Conservation (phyloP, 306 rosid species). For the Fragaria iinumae region DNA sequence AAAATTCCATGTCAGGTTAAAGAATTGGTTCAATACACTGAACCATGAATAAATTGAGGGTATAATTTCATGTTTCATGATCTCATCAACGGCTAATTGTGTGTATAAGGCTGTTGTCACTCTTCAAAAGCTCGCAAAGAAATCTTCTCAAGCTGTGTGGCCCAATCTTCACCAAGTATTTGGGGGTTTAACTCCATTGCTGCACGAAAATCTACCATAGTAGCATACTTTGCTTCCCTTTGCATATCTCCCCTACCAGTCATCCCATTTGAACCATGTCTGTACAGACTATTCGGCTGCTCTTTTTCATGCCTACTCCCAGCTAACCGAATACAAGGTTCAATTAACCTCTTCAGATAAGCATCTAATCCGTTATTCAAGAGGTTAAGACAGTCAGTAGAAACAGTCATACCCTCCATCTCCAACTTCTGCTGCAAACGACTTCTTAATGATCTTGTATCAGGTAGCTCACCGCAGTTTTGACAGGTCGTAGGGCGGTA, state of each 20-base stretch:
- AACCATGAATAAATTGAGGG: slow-evolving; percentile 35
- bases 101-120: slow-evolving; percentile 35
- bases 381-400: slow-evolving; percentile 69
- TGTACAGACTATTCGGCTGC: slow-evolving; percentile 20
- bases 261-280: slow-evolving; percentile 35
- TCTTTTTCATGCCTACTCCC: slow-evolving; percentile 45
- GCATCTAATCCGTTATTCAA: slow-evolving; percentile 82
- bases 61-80: slow-evolving; percentile 28
- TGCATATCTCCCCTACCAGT: slow-evolving; percentile 38
- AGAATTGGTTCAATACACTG: slow-evolving; percentile 30
- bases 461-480: slow-evolving; percentile 64
- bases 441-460: slow-evolving; percentile 57
- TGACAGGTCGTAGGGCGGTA: slow-evolving; percentile 62
- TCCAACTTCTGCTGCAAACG: slow-evolving; percentile 73
- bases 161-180: slow-evolving; percentile 79
- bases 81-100: slow-evolving; percentile 15
- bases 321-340: slow-evolving; percentile 60
- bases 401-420: slow-evolving; percentile 51
- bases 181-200: slow-evolving; percentile 81
- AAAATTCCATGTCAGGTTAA: slow-evolving; percentile 31
- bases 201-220: slow-evolving; percentile 58
- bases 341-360: slow-evolving; percentile 79
- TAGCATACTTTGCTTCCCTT: slow-evolving; percentile 31
- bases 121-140: slow-evolving; percentile 61
- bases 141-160: slow-evolving; percentile 80